These are phyloP conservation scores for Chaetomium cochliodes DNA, from an alignment of 495 filamentous ascomycete species.

Conservation along the genomic window DNA sequence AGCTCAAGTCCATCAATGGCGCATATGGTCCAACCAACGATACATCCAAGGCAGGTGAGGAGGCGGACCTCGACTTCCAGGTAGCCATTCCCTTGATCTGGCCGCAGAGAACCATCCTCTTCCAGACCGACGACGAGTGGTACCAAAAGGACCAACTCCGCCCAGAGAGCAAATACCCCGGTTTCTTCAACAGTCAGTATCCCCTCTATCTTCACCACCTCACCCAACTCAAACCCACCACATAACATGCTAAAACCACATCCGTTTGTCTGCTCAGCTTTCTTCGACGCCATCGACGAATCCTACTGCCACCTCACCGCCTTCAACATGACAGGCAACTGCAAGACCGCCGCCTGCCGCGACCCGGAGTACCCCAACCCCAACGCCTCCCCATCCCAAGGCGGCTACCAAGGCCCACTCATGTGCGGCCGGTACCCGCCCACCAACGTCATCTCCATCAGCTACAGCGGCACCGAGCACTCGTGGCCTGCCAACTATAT, in stretches of 20 bases:
- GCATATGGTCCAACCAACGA: conserved; percentile 37
- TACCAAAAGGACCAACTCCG: conserved; percentile 36
- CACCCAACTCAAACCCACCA: background rate
- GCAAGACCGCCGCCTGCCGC: conserved; percentile 32
- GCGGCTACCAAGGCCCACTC: conserved; percentile 55
- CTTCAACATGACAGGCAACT: conserved; percentile 37
- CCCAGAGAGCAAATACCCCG: conserved; percentile 27
- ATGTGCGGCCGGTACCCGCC: conserved; percentile 57
- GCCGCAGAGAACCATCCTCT: conserved; percentile 59
- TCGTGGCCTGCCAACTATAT: conserved; percentile 40
- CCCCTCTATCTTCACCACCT: no score
- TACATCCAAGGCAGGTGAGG: conserved; percentile 33
- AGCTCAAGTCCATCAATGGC: conserved; percentile 42
- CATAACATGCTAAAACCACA: conserved; percentile 28
- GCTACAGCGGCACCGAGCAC: conserved; percentile 41
- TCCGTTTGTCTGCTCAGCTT: conserved; percentile 29
- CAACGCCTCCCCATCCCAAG: conserved; percentile 40
- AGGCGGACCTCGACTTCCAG: conserved; percentile 41
- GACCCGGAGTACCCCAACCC: conserved; percentile 59
- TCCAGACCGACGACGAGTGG: conserved; percentile 57
- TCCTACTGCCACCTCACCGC: conserved; percentile 56
- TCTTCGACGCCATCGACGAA: conserved; percentile 57
- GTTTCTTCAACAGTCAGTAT: conserved; percentile 52
- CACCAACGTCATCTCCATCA: conserved; percentile 44
- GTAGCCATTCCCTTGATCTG: conserved; percentile 47